These are phyloP conservation scores for Neoboletus brunneissimus DNA, from an alignment of 768 basidiomycete genomes.

Conservation along the genomic window DNA sequence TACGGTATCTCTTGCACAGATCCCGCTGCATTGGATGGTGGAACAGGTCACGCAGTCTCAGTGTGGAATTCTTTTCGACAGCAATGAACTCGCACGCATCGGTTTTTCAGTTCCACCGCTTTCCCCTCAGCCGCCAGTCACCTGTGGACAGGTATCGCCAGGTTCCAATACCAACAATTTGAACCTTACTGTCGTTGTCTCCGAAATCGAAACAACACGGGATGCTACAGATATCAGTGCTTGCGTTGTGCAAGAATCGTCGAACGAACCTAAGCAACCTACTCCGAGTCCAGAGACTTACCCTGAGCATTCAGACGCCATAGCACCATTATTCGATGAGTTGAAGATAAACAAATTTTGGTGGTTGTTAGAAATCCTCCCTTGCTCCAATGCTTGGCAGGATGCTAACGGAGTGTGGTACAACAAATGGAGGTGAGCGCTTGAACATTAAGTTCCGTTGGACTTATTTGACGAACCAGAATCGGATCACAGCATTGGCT, in stretches of 20 bases:
- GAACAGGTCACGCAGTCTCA: conserved; percentile 54
- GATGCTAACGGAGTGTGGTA: conserved; percentile 56
- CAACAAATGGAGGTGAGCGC: conserved; percentile 49
- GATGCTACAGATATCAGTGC: neutral
- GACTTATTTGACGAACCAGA: neutral
- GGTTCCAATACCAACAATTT: neutral
- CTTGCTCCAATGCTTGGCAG: conserved; percentile 53
- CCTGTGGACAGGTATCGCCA: neutral
- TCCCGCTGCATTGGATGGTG: conserved; percentile 78
- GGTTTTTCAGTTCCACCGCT: conserved; percentile 29
- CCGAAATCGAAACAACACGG: neutral
- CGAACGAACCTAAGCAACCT: neutral
- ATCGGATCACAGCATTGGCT: conserved; percentile 33
- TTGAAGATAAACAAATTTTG: conserved; percentile 46
- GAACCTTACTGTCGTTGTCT: neutral
- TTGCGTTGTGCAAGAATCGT: neutral
- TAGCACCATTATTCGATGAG: conserved; percentile 54
- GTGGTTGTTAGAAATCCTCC: conserved; percentile 75
- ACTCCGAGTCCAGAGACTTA: neutral
- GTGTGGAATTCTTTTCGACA: conserved; percentile 62
- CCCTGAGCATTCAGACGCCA: conserved; percentile 27
- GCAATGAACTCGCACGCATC: conserved; percentile 42
- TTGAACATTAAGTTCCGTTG: neutral
- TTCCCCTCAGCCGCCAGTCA: conserved; percentile 11
- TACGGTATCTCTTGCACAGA: conserved; percentile 47